These are phyloP conservation scores for Erythrobasidium yunnanense DNA, from an alignment of 768 basidiomycete genomes.

Conservation along the genomic window DNA sequence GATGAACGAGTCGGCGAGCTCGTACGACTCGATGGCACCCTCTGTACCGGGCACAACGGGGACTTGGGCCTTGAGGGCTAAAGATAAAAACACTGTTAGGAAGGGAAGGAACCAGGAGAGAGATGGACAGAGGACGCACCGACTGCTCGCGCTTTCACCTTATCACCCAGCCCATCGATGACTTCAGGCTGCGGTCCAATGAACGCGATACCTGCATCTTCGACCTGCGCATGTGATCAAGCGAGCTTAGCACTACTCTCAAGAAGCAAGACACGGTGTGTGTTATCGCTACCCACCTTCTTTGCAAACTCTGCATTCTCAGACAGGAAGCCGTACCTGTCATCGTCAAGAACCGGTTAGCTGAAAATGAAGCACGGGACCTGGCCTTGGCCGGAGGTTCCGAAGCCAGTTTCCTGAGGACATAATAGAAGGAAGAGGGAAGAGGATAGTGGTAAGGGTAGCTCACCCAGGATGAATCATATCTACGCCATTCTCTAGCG, in stretches of 20 bases:
- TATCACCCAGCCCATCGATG: slow-evolving; percentile 94
- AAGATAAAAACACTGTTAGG: not conserved
- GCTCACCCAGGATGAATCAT: slow-evolving; percentile 72
- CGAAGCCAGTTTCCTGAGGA: slow-evolving; percentile 6
- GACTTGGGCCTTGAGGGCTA: slow-evolving; percentile 79
- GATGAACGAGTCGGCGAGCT: slow-evolving; percentile 76
- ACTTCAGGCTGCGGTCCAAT: slow-evolving; percentile 91
- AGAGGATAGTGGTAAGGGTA: not conserved
- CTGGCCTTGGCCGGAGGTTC: not conserved
- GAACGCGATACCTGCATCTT: slow-evolving; percentile 92
- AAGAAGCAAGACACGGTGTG: not conserved
- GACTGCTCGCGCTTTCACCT: slow-evolving; percentile 88
- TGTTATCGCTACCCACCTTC: slow-evolving; percentile 45
- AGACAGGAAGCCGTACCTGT: slow-evolving; percentile 89
- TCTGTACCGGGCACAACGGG: slow-evolving; percentile 97
- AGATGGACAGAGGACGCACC: not conserved
- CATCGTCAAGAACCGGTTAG: not conserved
- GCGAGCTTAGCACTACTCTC: not conserved
- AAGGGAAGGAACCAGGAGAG: slow-evolving; percentile 36
- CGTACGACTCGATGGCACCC: slow-evolving; percentile 71
- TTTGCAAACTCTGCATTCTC: slow-evolving; percentile 95
- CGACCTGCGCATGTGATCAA: slow-evolving; percentile 50
- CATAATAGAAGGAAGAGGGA: not conserved
- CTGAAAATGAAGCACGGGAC: not conserved
- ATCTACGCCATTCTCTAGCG: slow-evolving; percentile 88